Conservation (phyloP, 78 protist genomes). For the Emiliania huxleyi region DNA sequence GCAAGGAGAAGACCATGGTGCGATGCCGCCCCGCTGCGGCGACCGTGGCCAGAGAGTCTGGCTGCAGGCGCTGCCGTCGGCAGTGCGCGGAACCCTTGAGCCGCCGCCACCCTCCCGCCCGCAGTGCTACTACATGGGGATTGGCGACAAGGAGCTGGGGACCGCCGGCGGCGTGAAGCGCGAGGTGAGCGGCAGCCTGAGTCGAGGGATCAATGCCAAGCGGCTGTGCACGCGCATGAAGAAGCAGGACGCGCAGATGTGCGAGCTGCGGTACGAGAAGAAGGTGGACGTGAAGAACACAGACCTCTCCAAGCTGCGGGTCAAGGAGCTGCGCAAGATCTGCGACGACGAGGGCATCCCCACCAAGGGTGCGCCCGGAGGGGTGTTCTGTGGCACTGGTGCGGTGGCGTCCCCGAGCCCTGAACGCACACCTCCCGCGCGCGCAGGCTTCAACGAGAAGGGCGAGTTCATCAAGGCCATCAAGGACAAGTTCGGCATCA, state of each 20-base stretch:
- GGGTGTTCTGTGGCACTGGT: too few species aligned
- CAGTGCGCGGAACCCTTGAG: too few species aligned
- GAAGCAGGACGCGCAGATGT: constrained; percentile 13
- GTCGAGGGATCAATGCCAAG: constrained; percentile 7
- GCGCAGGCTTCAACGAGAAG: neutral
- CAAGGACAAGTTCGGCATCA: neutral
- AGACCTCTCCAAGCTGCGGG: neutral
- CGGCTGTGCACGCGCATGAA: constrained; percentile 7
- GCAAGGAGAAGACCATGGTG: neutral
- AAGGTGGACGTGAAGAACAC: neutral
- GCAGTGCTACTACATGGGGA: constrained; percentile 29
- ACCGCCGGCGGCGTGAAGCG: constrained; percentile 27
- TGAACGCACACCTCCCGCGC: neutral
- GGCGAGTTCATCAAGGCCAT: neutral
- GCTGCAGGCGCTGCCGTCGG: too few species aligned
- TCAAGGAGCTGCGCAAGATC: constrained; percentile 31
- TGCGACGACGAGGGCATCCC: neutral
- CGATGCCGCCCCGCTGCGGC: neutral
- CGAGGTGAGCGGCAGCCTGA: neutral
- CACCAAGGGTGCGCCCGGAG: neutral
- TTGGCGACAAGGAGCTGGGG: neutral
- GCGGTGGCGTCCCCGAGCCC: too few species aligned
- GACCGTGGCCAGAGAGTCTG: too few species aligned
- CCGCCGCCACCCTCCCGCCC: too few species aligned
- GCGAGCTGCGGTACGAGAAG: constrained; percentile 20